phyloP scores from a whole-genome alignment of 2,329 filamentous ascomycete species.

The Pseudogymnoascus sp. region DNA sequence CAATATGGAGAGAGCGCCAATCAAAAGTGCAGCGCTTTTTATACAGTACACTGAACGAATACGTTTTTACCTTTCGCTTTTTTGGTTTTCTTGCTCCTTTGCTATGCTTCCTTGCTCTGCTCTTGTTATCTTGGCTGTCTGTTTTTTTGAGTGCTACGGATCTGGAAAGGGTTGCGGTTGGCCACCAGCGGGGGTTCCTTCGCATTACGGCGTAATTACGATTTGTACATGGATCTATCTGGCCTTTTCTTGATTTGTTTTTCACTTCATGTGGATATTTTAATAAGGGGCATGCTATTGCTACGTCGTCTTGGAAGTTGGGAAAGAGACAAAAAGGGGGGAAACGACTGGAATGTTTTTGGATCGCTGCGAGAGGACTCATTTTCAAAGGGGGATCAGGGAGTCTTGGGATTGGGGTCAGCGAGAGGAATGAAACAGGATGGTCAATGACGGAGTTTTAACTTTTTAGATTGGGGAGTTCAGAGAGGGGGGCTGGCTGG shows the following conservation, averaged over 20 bases:
- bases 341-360: not conserved
- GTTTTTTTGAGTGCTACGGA: not conserved
- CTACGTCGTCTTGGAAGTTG: not conserved
- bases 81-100: not conserved
- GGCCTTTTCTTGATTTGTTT: not conserved
- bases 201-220: not conserved
- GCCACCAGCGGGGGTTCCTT: not conserved
- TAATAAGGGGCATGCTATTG: not conserved
- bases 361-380: not conserved
- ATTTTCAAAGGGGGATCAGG: not conserved
- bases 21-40: slow-evolving; percentile 5
- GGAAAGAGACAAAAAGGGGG: not conserved
- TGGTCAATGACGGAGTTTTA: slow-evolving; percentile 7
- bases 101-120: not conserved
- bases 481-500: not conserved
- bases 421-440: slow-evolving; percentile 5
- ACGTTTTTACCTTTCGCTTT: not conserved
- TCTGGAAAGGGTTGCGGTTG: not conserved
- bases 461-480: not conserved
- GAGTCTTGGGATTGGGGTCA: not conserved
- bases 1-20: not conserved
- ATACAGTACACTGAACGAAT: not conserved
- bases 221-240: not conserved
- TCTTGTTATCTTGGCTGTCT: not conserved
- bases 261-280: slow-evolving; percentile 2